phyloP scores from a whole-genome alignment of 805 yeast species.

The Metschnikowia chrysomelidarum region DNA sequence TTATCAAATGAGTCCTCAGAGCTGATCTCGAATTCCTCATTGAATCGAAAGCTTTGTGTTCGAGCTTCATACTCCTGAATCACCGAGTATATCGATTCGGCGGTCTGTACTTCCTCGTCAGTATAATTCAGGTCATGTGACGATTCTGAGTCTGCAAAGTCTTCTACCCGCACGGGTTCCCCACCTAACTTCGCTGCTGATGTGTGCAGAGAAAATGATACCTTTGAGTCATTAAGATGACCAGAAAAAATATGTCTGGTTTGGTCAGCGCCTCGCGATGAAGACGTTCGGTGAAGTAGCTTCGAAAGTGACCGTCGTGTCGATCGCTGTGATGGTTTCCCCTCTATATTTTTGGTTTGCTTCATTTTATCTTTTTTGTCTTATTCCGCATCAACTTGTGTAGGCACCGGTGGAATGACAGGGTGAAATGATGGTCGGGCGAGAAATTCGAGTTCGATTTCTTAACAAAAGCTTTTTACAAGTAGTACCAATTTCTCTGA shows the following conservation, averaged over 20 bases:
- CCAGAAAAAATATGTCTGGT: not conserved
- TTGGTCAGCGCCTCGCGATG: conserved; percentile 11
- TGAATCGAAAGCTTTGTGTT: conserved; percentile 12
- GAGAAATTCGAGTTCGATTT: too few species aligned
- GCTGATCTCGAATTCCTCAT: conserved; percentile 10
- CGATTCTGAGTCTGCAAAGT: conserved; percentile 40
- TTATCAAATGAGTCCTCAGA: conserved; percentile 2
- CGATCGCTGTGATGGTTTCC: too few species aligned
- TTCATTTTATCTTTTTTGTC: too few species aligned
- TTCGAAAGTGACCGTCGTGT: conserved; percentile 9
- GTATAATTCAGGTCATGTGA: conserved; percentile 12
- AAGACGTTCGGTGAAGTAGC: conserved; percentile 2
- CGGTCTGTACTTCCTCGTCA: conserved; percentile 17
- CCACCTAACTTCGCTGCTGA: conserved; percentile 1
- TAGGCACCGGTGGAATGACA: too few species aligned
- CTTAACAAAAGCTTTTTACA: too few species aligned
- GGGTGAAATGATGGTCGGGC: too few species aligned
- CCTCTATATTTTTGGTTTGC: too few species aligned
- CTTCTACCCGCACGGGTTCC: conserved; percentile 24
- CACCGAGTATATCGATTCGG: conserved; percentile 32
- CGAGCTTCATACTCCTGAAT: conserved; percentile 27
- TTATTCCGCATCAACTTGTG: too few species aligned
- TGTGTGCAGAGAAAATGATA: conserved; percentile 6
- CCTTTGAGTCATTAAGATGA: conserved; percentile 8
- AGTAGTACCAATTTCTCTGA: too few species aligned